Evolutionary conservation across 805 yeast genomes (phyloP), one percentile per base, ranked within the genome.

Genomic region (Saccharomycopsis vini): DNA sequence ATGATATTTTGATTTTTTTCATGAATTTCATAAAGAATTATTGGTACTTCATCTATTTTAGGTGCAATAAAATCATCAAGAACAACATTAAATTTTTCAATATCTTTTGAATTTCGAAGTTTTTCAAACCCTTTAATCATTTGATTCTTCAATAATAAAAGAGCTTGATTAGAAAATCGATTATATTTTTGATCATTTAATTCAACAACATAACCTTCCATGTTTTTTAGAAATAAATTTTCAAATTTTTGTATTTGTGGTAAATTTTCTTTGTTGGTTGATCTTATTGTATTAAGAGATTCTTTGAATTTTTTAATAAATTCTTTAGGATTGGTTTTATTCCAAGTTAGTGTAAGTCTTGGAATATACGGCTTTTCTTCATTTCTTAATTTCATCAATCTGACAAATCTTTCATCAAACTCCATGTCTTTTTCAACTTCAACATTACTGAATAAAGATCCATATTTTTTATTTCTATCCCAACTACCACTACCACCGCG

Each of bases 51-150:
- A 19, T 29, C 22, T 24, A 38, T 29, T 12, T 29, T 38, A 20
- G 41, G 41, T 20, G 33, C 22, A 29, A 38, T 28, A 36, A 36
- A 16, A 4, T 36, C 19, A 24, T 36, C 40, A 29, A 30, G 34
- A 30, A 30, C 16, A 10, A n/a, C 18, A 9, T 10, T 15, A 16
- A 9, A 5, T 29, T 28, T 20, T 4, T 20, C 28, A 20, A 28
- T 19, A 38, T 16, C 13, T 29, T 29, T 13, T 38, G 41, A 29
- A 38, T 30, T 19, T 24, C 35, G 4, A n/a, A 5, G 5, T 4
- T n/a, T 20, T 20, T 13, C 18, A 10, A 30, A 13, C 18, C 16
- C 34, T 30, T 10, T 16, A 16, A 30, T 6, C 7, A 30, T 5
- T 30, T 30, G 34, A 5, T 30, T 30, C 19, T 23, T 36, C 16